Base-by-base conservation (phyloP, 805 yeast genomes). In the Myxozyma kluyveri region DNA sequence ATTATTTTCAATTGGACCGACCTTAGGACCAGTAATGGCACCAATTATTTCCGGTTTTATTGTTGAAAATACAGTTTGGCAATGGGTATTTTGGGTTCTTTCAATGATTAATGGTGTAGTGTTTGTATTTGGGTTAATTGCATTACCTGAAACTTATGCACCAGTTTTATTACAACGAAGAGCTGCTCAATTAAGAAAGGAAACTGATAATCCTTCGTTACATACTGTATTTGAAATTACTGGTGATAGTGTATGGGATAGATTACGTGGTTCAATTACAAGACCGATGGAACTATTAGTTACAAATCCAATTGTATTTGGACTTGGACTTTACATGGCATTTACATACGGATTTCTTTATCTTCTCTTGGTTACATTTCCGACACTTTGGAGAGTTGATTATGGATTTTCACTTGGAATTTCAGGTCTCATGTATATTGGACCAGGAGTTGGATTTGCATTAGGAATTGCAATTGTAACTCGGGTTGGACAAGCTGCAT, bases 341-440 rank as follows among this genome's bases (percentile, higher is more conserved):
- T 67, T 69, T 55, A 63, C 69, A 23, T 73, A 69, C 49, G 75
- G 74, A 3, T 64, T 72, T 41, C 59, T 70, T 45, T 87, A 87
- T 65, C 66, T 86, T 61, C 75, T 85, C 62, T 71, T 87, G 61
- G 82, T 83, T 33, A 91, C 93, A 1, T 81, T 83, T 58, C 95
- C 95, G 41, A 72, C 82, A 57, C 81, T 86, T 26, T 85, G 86
- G 66, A 72, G 68, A 6, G 69, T 64, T 35, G 83, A 82, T 44
- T 88, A 88, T 63, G 75, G 75, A 22, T 83, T 77, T 76, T 52
- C 53, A 23, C 63, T 69, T 49, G 90, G 91, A 61, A 81, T 80
- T 23, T 81, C 79, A 14, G 86, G 85, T 56, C 62, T 80, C 24
- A 96, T 96, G 17, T 89, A 87, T 72, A 66, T 88, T 50, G 84